Evolutionary conservation across 1,139 yeast species (phyloP), one percentile per base, ranked within the genome.

Genomic region (Debaryomyces subglobosus): DNA sequence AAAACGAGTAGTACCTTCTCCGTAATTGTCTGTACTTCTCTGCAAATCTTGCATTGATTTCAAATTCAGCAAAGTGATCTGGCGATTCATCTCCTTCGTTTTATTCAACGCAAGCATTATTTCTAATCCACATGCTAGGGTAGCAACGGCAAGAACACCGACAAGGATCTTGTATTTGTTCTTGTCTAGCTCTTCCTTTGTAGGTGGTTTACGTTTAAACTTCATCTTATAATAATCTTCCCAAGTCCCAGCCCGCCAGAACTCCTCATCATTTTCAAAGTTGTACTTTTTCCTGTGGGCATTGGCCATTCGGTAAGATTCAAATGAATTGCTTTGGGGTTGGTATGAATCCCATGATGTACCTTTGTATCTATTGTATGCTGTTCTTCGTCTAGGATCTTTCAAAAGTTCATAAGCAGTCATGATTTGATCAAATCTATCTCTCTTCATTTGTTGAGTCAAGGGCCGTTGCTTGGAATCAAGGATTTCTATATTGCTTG

Each of bases 211-310:
- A 15, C 75, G 53, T 39, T 70, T 62, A 53, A 70, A 71, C 48
- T 64, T 65, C 78, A 75, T 74, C 10, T 64, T 61, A 57, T 76
- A 76, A 57, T 77, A 79, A 57, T 86, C 92, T 52, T 85, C 89
- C 92, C 92, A 86, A 0, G 84, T 83, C 0, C 86, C 86, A 0
- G 90, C 88, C 48, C 69, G 78, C 85, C 86, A 81, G 58, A 83
- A 84, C 21, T 68, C 69, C 47, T 78, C 81, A 55, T 78, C 75
- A 36, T 68, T 62, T 8, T 61, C 56, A 54, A 70, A 73, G 15
- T 60, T 53, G 53, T 71, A 69, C 39, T 65, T 58, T 24, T 47
- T 54, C 20, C 78, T 59, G 51, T 74, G 76, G 8, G 76, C 72
- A 51, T 74, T 68, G 21, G 77, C 78, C 57, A 67, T 61, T 44